Conservation (phyloP, 2,329 filamentous ascomycete species). For the Penicillium crustosum region DNA sequence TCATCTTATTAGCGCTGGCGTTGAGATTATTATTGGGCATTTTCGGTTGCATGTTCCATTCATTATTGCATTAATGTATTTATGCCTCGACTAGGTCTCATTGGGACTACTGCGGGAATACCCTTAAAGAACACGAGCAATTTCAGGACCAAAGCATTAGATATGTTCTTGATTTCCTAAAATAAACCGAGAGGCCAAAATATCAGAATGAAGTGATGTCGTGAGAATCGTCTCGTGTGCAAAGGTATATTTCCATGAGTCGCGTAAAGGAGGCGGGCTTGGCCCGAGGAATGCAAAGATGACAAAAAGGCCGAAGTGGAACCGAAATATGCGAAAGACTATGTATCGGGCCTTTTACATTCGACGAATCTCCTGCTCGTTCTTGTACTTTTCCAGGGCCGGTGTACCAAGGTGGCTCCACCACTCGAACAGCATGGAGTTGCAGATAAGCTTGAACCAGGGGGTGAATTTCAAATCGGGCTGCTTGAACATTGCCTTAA, state of each 20-base stretch:
- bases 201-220: not conserved
- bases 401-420: conserved; percentile 77
- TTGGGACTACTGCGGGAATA: not conserved
- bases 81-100: not conserved
- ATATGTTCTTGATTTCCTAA: not conserved
- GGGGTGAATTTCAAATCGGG: conserved; percentile 83
- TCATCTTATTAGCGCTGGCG: conserved; percentile 1
- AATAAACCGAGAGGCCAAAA: conserved; percentile 1
- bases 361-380: conserved; percentile 82
- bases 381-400: conserved; percentile 79
- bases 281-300: conserved; percentile 12
- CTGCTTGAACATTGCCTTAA: conserved; percentile 84
- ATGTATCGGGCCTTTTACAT: conserved; percentile 55
- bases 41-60: not conserved
- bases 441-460: conserved; percentile 99
- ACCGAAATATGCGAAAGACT: conserved; percentile 1
- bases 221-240: conserved; percentile 2
- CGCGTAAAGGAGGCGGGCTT: conserved; percentile 1
- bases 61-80: not conserved
- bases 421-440: conserved; percentile 97
- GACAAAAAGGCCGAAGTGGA: conserved; percentile 4
- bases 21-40: not conserved
- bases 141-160: not conserved
- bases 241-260: conserved; percentile 19
- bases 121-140: not conserved